Conservation (phyloP, 768 basidiomycete genomes). For the Agaricus blazei region DNA sequence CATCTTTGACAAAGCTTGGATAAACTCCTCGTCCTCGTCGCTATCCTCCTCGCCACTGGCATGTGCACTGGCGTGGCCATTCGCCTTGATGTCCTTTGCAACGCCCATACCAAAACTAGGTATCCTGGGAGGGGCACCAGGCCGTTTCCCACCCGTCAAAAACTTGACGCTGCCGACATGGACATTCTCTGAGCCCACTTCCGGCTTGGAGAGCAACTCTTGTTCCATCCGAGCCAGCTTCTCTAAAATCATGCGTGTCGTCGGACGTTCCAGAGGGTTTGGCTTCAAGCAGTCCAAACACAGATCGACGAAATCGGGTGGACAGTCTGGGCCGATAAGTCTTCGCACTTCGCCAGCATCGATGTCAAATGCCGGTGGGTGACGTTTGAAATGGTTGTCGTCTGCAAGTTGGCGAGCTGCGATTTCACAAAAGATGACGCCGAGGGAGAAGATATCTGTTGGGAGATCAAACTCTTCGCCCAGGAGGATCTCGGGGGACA, state of each 20-base stretch:
- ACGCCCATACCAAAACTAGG: slow-evolving; percentile 81
- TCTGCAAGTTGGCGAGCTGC: slow-evolving; percentile 81
- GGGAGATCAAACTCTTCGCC: slow-evolving; percentile 91
- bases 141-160: slow-evolving; percentile 62
- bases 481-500: slow-evolving; percentile 93
- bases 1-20: slow-evolving; percentile 53
- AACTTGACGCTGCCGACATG: slow-evolving; percentile 87
- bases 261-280: slow-evolving; percentile 67
- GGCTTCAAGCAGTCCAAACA: slow-evolving; percentile 71
- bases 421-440: slow-evolving; percentile 92
- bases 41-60: slow-evolving; percentile 45
- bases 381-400: slow-evolving; percentile 70
- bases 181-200: slow-evolving; percentile 53
- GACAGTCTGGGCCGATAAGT: slow-evolving; percentile 70
- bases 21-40: slow-evolving; percentile 61
- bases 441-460: slow-evolving; percentile 93
- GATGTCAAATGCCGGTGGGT: slow-evolving; percentile 74
- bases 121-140: slow-evolving; percentile 62
- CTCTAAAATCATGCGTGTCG: slow-evolving; percentile 73
- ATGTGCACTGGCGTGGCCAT: slow-evolving; percentile 1
- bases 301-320: slow-evolving; percentile 69
- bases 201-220: slow-evolving; percentile 67
- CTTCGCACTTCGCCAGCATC: slow-evolving; percentile 67
- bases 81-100: slow-evolving; percentile 49
- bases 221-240: slow-evolving; percentile 77